phyloP scores from a whole-genome alignment of 257 asterid species.

The Schizonepeta tenuifolia region DNA sequence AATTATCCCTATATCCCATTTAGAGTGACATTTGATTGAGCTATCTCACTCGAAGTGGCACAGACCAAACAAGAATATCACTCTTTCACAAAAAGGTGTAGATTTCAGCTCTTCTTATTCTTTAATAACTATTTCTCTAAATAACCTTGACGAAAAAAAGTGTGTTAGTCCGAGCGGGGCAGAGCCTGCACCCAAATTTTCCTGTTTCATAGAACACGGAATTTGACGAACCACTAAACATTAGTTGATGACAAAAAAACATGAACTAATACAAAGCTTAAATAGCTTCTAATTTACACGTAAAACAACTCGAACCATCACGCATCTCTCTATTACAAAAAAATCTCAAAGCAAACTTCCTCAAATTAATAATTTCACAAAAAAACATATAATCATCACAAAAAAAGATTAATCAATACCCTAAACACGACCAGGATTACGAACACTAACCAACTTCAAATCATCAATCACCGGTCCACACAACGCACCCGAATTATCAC shows the following conservation, averaged over 20 bases:
- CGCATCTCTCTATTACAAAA: not conserved
- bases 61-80: too few species aligned
- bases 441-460: constrained; percentile 53
- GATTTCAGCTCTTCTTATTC: too few species aligned
- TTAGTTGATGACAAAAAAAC: constrained; percentile 8
- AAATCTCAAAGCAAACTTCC: not conserved
- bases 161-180: too few species aligned
- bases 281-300: constrained; percentile 24
- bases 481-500: constrained; percentile 69
- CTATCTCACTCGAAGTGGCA: too few species aligned
- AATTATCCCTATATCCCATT: too few species aligned
- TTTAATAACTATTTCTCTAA: too few species aligned
- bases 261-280: not conserved
- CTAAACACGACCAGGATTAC: constrained; percentile 26
- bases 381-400: not conserved
- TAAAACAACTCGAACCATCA: not conserved
- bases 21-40: too few species aligned
- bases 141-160: too few species aligned
- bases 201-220: not conserved
- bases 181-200: too few species aligned
- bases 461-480: constrained; percentile 88
- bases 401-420: not conserved
- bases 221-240: not conserved
- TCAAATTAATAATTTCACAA: not conserved
- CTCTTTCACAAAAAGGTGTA: too few species aligned